phyloP scores from a whole-genome alignment of 2,329 filamentous ascomycete species.

The Ophiosphaerella narmari region DNA sequence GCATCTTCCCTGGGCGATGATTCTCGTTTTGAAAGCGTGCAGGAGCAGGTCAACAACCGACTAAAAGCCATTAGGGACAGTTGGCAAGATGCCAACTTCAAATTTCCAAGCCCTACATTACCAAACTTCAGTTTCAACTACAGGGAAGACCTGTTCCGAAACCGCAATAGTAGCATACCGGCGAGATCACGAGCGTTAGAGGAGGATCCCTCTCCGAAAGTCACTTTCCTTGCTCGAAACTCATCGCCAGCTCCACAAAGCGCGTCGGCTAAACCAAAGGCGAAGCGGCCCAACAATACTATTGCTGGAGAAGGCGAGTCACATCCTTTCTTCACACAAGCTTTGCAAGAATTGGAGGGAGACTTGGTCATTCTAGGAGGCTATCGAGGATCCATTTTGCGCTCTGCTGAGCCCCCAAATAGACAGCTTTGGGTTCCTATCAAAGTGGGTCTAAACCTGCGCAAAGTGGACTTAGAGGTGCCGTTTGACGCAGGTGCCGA shows the following conservation, averaged over 20 bases:
- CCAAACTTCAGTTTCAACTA: slow-evolving; percentile 55
- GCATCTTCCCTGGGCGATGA: slow-evolving; percentile 86
- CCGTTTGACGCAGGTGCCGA: slow-evolving; percentile 82
- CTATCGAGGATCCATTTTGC: slow-evolving; percentile 86
- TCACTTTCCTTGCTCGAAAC: slow-evolving; percentile 22
- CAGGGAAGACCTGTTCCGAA: slow-evolving; percentile 36
- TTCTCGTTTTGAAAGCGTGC: slow-evolving; percentile 76
- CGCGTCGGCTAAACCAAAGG: slow-evolving; percentile 20
- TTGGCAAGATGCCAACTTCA: slow-evolving; percentile 81
- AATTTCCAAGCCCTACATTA: slow-evolving; percentile 58
- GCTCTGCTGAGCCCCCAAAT: slow-evolving; percentile 79
- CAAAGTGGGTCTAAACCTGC: slow-evolving; percentile 87
- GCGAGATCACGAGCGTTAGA: slow-evolving; percentile 20
- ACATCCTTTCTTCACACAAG: slow-evolving; percentile 58
- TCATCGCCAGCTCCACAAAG: slow-evolving; percentile 15
- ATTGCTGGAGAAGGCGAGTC: slow-evolving; percentile 39
- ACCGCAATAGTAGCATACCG: slow-evolving; percentile 16
- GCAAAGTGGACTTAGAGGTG: slow-evolving; percentile 89
- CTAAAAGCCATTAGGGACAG: slow-evolving; percentile 91
- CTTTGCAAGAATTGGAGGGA: slow-evolving; percentile 72
- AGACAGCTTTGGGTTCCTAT: slow-evolving; percentile 94
- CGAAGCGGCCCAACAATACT: slow-evolving; percentile 10
- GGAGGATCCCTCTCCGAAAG: slow-evolving; percentile 13
- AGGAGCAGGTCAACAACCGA: slow-evolving; percentile 84
- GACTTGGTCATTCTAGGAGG: slow-evolving; percentile 89